Conservation (phyloP, 441 rosid species). For the Kokia cookei region DNA sequence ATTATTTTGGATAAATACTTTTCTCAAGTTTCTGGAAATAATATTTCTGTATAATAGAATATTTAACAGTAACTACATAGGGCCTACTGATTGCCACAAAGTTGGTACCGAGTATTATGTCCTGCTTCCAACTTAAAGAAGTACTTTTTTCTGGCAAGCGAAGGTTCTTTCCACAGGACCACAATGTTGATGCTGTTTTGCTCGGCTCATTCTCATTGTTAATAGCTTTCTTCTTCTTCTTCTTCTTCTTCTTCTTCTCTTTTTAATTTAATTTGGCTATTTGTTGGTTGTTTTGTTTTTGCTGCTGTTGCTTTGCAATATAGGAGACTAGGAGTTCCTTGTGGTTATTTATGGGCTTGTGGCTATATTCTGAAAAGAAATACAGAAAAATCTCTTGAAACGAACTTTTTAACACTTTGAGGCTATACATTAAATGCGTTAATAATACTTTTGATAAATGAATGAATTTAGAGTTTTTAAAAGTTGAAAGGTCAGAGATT, state of each 20-base stretch:
- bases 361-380: too few relatives aligned
- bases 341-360: neutral
- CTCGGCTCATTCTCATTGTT: too few relatives aligned
- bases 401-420: neutral
- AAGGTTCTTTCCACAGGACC: too few relatives aligned
- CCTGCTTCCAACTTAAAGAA: too few relatives aligned
- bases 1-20: neutral
- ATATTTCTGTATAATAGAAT: neutral
- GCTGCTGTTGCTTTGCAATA: neutral
- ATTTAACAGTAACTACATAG: neutral
- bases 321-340: neutral
- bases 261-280: too few relatives aligned
- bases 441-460: neutral
- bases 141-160: too few relatives aligned
- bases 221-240: neutral
- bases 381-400: too few relatives aligned
- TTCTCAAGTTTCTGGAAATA: neutral
- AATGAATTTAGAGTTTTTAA: neutral
- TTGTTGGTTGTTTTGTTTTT: neutral
- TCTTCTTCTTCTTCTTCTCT: too few relatives aligned
- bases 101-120: neutral
- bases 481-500: neutral
- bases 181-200: too few relatives aligned
- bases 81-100: neutral
- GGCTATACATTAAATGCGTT: neutral